Percentiles rank a stretch among this genome's conserved stretches.
These are phyloP conservation scores for Cercospora sesami DNA, from an alignment of 2,329 filamentous ascomycete genomes.

Conservation along the genomic window DNA sequence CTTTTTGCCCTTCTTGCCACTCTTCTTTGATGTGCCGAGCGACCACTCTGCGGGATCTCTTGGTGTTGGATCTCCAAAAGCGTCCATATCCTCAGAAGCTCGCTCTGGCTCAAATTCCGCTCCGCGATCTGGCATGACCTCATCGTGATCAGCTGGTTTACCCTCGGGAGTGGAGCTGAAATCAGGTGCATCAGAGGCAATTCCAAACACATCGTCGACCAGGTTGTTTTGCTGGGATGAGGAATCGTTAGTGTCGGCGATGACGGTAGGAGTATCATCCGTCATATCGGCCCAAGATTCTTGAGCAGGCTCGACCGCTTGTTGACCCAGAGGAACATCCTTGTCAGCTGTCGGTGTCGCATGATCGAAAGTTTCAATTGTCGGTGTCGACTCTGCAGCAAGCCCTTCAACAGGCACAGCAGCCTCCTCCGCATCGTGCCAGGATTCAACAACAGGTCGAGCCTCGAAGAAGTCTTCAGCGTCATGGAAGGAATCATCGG, in stretches of 20 bases:
- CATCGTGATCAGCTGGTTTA: slow-evolving; percentile 1
- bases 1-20: slow-evolving; percentile 27
- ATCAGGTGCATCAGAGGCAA: slow-evolving; percentile 11
- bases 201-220: slow-evolving; percentile 20
- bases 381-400: not conserved
- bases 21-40: slow-evolving; percentile 23
- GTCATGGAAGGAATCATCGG: slow-evolving; percentile 20
- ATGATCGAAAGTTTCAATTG: not conserved
- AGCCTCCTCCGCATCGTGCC: slow-evolving; percentile 13
- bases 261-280: not conserved
- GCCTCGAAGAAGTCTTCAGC: slow-evolving; percentile 17
- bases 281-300: slow-evolving; percentile 7
- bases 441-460: slow-evolving; percentile 4
- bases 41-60: slow-evolving; percentile 18
- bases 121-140: slow-evolving; percentile 16
- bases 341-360: not conserved
- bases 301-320: not conserved
- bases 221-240: slow-evolving; percentile 8
- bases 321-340: not conserved
- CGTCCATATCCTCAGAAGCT: slow-evolving; percentile 23
- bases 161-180: slow-evolving; percentile 9
- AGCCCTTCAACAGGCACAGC: not conserved
- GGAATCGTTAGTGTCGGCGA: not conserved
- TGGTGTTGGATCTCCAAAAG: slow-evolving; percentile 18
- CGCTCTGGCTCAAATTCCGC: slow-evolving; percentile 23